These are phyloP conservation scores for Hypomyces perniciosus DNA, from an alignment of 2,329 filamentous ascomycete genomes.

Conservation along the genomic window DNA sequence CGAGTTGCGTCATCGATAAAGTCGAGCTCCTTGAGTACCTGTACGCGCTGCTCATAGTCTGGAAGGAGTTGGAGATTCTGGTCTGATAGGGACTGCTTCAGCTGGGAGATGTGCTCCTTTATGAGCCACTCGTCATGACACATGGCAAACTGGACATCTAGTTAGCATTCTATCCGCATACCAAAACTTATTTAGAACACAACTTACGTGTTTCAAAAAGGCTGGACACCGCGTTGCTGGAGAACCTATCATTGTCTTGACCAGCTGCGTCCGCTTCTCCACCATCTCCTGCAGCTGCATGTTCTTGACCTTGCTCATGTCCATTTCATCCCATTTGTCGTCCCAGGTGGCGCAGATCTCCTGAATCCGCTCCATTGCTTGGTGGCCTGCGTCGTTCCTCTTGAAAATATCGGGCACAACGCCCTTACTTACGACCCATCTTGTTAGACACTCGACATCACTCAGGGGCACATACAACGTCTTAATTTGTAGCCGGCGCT, in stretches of 20 bases:
- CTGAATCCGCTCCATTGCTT: conserved; percentile 62
- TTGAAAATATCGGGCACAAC: conserved; percentile 55
- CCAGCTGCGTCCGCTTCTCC: conserved; percentile 61
- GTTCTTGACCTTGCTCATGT: conserved; percentile 76
- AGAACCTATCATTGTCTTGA: conserved; percentile 55
- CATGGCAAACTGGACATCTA: conserved; percentile 74
- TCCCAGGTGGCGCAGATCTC: conserved; percentile 70
- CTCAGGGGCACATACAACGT: conserved; percentile 63
- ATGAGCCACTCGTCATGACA: conserved; percentile 96
- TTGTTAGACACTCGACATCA: conserved; percentile 81
- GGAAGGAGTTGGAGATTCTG: conserved; percentile 93
- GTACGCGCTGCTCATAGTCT: conserved; percentile 92
- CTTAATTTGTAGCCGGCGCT: conserved; percentile 62
- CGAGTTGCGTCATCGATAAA: conserved; percentile 85
- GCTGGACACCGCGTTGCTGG: conserved; percentile 64
- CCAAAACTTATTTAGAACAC: too few relatives aligned
- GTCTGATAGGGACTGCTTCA: conserved; percentile 87
- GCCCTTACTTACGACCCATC: conserved; percentile 51
- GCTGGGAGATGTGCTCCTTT: conserved; percentile 82
- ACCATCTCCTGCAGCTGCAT: conserved; percentile 74
- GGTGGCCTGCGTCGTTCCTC: conserved; percentile 40
- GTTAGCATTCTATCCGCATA: neutral
- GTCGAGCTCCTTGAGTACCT: conserved; percentile 82
- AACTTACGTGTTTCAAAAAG: conserved; percentile 81
- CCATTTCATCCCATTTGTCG: conserved; percentile 74